Evolutionary conservation across 1,139 yeast genomes (phyloP).

Genomic region (Wickerhamomyces sp.): DNA sequence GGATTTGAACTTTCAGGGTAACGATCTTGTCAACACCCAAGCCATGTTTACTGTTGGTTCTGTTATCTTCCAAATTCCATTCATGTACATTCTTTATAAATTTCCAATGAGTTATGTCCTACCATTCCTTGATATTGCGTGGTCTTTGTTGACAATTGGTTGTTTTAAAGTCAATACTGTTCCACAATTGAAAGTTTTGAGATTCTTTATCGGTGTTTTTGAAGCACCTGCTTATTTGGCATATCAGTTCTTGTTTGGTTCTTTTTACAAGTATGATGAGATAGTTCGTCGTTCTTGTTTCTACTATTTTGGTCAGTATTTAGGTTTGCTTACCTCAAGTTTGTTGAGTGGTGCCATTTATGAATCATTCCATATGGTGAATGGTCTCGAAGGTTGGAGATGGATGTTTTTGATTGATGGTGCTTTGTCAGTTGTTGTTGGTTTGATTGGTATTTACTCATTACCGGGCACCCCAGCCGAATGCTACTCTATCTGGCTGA

Average conservation of each 20-base stretch:
- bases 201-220: conserved; percentile 43
- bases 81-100: conserved; percentile 30
- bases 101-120: conserved; percentile 51
- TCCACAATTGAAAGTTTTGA: conserved; percentile 24
- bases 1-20: conserved; percentile 53
- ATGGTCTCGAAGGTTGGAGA: conserved; percentile 61
- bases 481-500: conserved; percentile 50
- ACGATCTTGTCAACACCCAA: conserved; percentile 54
- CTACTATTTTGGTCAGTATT: conserved; percentile 53
- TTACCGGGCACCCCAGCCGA: conserved; percentile 68
- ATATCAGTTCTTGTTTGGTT: conserved; percentile 56
- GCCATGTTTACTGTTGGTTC: conserved; percentile 55
- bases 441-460: conserved; percentile 53
- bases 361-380: conserved; percentile 37
- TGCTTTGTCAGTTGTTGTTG: conserved; percentile 53
- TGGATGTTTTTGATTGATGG: conserved; percentile 74
- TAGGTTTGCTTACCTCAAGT: conserved; percentile 60
- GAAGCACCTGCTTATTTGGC: conserved; percentile 59
- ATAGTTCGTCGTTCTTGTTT: conserved; percentile 55
- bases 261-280: conserved; percentile 58
- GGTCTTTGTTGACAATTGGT: conserved; percentile 27
- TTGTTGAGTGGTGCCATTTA: conserved; percentile 58
- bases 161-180: conserved; percentile 21
- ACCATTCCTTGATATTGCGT: conserved; percentile 35
- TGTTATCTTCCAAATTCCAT: conserved; percentile 48